phyloP scores from a whole-genome alignment of 139 green algal species.

The Coccomyxa sp. region DNA sequence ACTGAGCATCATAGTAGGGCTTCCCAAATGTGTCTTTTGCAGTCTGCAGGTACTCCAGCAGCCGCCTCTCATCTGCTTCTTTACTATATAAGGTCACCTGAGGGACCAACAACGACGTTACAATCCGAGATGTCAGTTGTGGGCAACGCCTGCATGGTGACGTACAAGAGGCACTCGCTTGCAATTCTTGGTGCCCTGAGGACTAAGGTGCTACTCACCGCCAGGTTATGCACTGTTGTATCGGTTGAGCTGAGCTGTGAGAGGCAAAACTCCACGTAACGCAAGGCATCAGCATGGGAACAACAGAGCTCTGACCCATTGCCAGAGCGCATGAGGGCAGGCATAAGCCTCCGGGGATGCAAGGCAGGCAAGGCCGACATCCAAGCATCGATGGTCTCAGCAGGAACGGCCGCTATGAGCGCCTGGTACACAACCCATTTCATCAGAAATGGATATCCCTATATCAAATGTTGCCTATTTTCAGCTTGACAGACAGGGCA shows the following conservation, averaged over 20 bases:
- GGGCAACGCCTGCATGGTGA: no score
- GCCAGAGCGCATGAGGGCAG: slow-evolving; percentile 72
- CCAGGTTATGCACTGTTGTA: slow-evolving; percentile 59
- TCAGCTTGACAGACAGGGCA: no score
- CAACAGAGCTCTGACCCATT: slow-evolving; percentile 28
- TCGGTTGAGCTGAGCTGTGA: slow-evolving; percentile 44
- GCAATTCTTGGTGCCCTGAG: no score
- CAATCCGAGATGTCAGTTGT: no score
- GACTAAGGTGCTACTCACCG: slow-evolving; percentile 22
- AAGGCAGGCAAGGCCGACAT: slow-evolving; percentile 56
- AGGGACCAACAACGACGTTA: not conserved
- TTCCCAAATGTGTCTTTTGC: slow-evolving; percentile 32
- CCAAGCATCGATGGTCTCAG: slow-evolving; percentile 68
- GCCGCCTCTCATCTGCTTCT: slow-evolving; percentile 37
- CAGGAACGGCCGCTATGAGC: slow-evolving; percentile 47
- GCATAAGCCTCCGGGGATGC: slow-evolving; percentile 67
- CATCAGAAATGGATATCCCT: no score
- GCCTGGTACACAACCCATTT: not conserved
- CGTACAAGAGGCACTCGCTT: no score
- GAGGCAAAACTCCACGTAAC: slow-evolving; percentile 77
- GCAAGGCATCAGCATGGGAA: slow-evolving; percentile 45
- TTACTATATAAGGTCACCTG: slow-evolving; percentile 69
- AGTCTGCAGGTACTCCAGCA: slow-evolving; percentile 65
- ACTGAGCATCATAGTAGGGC: slow-evolving; percentile 80
- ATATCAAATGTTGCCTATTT: no score